Percentiles rank a stretch among this genome's conserved stretches.
phyloP scores from a whole-genome alignment of 768 basidiomycete species.

The Russula griseocarnosa region DNA sequence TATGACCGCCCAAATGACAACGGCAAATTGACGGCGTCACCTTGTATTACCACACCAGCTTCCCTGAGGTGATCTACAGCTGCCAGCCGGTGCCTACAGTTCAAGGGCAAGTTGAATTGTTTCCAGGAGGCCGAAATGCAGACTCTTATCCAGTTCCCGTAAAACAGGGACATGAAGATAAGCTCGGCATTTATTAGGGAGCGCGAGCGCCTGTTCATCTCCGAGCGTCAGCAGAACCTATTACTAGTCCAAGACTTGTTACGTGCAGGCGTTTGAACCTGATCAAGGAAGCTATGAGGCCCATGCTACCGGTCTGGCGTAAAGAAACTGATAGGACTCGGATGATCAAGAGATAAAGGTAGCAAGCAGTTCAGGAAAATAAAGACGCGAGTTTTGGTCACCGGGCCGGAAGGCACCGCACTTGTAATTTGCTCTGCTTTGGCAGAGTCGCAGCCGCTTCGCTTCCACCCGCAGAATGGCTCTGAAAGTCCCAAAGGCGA shows the following conservation, averaged over 20 bases:
- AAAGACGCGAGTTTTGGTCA: not conserved
- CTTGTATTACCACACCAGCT: not conserved
- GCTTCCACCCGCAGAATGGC: slow-evolving; percentile 52
- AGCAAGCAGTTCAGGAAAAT: no score
- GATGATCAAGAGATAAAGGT: no score
- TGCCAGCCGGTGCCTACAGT: not conserved
- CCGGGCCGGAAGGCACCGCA: not conserved
- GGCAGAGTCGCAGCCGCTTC: not conserved
- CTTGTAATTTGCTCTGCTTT: not conserved
- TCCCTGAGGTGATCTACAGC: not conserved
- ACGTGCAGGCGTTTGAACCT: not conserved
- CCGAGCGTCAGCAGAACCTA: slow-evolving; percentile 7
- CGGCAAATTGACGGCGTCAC: not conserved
- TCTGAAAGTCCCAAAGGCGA: slow-evolving; percentile 88
- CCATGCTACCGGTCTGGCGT: not conserved
- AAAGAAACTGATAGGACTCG: not conserved
- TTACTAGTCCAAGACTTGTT: not conserved
- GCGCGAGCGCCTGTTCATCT: slow-evolving; percentile 2
- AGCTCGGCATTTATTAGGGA: not conserved
- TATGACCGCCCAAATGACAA: not conserved
- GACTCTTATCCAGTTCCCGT: not conserved
- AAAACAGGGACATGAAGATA: slow-evolving; percentile 1
- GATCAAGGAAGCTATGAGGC: not conserved
- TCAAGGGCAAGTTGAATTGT: not conserved
- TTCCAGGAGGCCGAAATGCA: not conserved